A percentile compares a stretch with the other conserved stretches of the same genome.
Conservation (phyloP, 78 protist species). For the Anaeramoeba flamelloides region DNA sequence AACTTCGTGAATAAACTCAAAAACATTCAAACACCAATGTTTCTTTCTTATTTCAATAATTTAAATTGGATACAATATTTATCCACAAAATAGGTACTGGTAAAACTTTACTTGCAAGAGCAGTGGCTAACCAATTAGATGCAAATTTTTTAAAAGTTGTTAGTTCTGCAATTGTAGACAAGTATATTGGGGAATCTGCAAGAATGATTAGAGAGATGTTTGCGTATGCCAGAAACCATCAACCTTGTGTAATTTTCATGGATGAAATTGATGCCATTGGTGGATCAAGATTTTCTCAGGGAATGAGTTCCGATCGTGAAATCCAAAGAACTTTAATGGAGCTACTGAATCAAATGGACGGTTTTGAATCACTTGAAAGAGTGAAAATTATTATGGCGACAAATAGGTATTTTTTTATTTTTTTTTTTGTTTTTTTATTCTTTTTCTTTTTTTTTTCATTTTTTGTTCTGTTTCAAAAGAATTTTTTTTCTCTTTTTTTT, state of each 20-base stretch:
- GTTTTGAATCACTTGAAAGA: conserved; percentile 79
- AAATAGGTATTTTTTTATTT: conserved; percentile 94
- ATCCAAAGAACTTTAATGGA: conserved; percentile 98
- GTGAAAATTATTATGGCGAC: conserved; percentile 98
- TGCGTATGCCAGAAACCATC: conserved; percentile 82
- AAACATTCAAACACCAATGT: too few species aligned
- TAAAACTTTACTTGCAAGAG: conserved; percentile 94
- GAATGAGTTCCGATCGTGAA: conserved; percentile 90
- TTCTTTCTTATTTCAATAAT: too few species aligned
- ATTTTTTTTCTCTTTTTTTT: too few species aligned
- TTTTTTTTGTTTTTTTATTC: too few species aligned
- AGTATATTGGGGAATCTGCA: conserved; percentile 98
- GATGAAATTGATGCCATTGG: conserved; percentile 99
- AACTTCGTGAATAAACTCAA: too few species aligned
- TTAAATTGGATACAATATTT: too few species aligned
- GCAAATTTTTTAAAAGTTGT: conserved; percentile 94
- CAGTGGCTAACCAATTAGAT: conserved; percentile 82
- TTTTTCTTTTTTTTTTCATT: too few species aligned
- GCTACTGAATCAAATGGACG: conserved; percentile 93
- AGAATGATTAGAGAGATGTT: conserved; percentile 98
- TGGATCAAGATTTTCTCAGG: conserved; percentile 84
- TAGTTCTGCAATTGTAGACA: conserved; percentile 92
- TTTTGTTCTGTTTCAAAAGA: too few species aligned
- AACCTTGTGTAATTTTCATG: conserved; percentile 98
- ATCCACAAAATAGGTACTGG: conserved; percentile 63